A percentile compares a stretch with the other conserved stretches of the same genome.
phyloP scores from a whole-genome alignment of 2,329 filamentous ascomycete species.

The Aspergillus unguis region DNA sequence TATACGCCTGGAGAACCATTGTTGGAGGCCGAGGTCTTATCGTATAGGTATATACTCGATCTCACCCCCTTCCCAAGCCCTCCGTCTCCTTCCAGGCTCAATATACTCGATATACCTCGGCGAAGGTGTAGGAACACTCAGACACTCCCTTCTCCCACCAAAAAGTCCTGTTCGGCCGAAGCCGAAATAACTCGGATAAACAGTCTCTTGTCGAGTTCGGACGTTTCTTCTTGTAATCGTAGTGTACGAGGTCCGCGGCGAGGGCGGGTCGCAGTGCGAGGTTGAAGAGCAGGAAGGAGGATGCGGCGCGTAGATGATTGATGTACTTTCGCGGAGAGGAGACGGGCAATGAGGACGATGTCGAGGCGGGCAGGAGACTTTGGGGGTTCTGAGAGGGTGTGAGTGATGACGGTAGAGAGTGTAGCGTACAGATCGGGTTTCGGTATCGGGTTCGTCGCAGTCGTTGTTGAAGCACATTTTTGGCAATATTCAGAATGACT shows the following conservation, averaged over 20 bases:
- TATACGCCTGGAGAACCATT: background rate
- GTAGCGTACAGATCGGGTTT: conserved; percentile 11
- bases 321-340: conserved; percentile 6
- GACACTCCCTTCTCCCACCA: background rate
- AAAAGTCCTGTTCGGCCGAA: background rate
- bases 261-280: conserved; percentile 5
- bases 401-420: conserved; percentile 9
- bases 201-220: conserved; percentile 13
- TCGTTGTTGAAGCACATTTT: conserved; percentile 20
- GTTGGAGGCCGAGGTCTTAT: background rate
- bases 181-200: background rate
- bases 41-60: conserved; percentile 18
- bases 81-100: conserved; percentile 9
- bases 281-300: background rate
- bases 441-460: conserved; percentile 4
- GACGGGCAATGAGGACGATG: conserved; percentile 1
- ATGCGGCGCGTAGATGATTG: conserved; percentile 7
- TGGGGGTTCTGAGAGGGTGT: background rate
- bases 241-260: conserved; percentile 15
- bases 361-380: conserved; percentile 8
- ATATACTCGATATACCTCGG: conserved; percentile 15
- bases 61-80: conserved; percentile 6
- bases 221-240: conserved; percentile 12
- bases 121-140: background rate
- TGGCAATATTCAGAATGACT: background rate